Base-by-base conservation (phyloP, 1,284 basidiomycete genomes). In the Heterobasidion irregulare region DNA sequence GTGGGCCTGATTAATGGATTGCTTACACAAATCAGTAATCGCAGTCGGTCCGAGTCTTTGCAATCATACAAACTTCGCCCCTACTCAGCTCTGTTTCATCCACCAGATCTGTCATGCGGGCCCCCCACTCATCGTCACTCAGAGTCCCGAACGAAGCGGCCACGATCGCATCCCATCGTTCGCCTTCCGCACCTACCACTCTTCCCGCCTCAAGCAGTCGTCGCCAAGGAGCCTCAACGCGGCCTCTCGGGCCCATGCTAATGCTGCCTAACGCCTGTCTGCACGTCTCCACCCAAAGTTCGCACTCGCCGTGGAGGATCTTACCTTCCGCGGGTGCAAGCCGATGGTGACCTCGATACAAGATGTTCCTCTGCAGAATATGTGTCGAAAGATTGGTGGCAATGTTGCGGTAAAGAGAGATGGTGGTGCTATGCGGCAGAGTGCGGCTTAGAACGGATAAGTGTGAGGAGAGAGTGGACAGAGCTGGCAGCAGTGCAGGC, bases 211-310 rank as follows among this genome's bases (percentile, higher is more conserved):
- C 82, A 9, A 85, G 66, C 41, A 94, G 71, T 50, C 76, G 76
- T 55, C 76, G 70, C 92, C 92, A 94, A 2, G 91, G 87, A 0
- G 76, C 77, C 64, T 89, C 69, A 7, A 63, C 64, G 19, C 68
- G 58, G 18, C 57, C 55, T 15, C 32, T 36, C 15, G 46, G 9
- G 3, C 41, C 60, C 15, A 61, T 54, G 13, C 63, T 61, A 38
- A 56, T 58, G 9, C 57, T 57, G 16, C 72, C 75, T 52, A 91
- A 68, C 2, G 82, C 83, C 26, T 74, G 70, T 43, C 80, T 76
- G 56, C 83, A 88, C 1, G 87, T 86, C 65, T 91, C 83, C 1
- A 84, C 77, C 90, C 90, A 94, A 16, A 92, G 74, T 60, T 84
- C 80, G 57, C 85, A 82, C 67, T 94, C 90, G 0, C 79, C 76